phyloP scores from a whole-genome alignment of 2,329 filamentous ascomycete species.

The Lachnellula arida region DNA sequence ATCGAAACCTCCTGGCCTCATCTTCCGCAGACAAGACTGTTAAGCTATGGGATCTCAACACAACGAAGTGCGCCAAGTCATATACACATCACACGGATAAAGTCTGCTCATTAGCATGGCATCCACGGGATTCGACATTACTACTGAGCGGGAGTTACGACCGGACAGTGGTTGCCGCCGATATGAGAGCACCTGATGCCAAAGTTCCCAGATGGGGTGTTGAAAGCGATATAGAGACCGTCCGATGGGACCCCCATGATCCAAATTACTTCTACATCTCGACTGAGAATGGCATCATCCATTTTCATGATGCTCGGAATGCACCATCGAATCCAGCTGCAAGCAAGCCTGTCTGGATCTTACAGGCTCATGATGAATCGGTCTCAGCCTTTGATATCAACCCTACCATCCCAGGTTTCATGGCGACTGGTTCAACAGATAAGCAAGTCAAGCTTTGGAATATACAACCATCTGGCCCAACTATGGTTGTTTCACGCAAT shows the following conservation, averaged over 20 bases:
- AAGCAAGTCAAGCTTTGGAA: conserved; percentile 98
- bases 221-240: conserved; percentile 89
- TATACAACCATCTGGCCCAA: conserved; percentile 72
- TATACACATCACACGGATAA: conserved; percentile 97
- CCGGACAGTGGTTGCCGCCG: conserved; percentile 85
- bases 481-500: conserved; percentile 87
- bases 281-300: conserved; percentile 85
- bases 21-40: conserved; percentile 95
- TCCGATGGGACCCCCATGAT: conserved; percentile 91
- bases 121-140: conserved; percentile 79
- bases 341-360: conserved; percentile 85
- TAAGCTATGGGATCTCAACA: conserved; percentile 96
- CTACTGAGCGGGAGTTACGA: conserved; percentile 94
- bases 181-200: conserved; percentile 89
- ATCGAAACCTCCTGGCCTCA: conserved; percentile 90
- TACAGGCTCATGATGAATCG: conserved; percentile 92
- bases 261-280: conserved; percentile 92
- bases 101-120: conserved; percentile 94
- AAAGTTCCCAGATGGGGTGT: conserved; percentile 84
- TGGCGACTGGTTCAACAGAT: conserved; percentile 91
- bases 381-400: conserved; percentile 93
- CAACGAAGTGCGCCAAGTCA: conserved; percentile 87
- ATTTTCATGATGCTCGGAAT: conserved; percentile 84
- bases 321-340: conserved; percentile 66
- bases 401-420: conserved; percentile 80